Evolutionary conservation across 352 stramenopile genomes (phyloP).

Genomic region (Phytophthora chlamydospora): DNA sequence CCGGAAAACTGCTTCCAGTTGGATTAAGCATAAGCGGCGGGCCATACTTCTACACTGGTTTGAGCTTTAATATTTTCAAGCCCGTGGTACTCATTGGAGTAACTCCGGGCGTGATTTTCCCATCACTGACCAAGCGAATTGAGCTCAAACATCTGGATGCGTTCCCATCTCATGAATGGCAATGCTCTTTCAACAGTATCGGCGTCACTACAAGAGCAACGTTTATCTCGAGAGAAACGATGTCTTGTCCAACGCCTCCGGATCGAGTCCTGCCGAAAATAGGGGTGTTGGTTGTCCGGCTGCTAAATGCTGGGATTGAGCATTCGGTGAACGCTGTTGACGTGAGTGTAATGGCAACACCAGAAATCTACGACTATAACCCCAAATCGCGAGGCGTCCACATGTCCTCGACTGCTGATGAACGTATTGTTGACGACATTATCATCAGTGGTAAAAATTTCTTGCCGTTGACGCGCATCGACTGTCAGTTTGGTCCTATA

Average conservation of each 20-base stretch:
- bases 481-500: slow-evolving; percentile 40
- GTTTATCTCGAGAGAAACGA: slow-evolving; percentile 23
- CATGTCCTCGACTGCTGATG: not conserved
- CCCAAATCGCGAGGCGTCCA: slow-evolving; percentile 29
- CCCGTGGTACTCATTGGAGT: slow-evolving; percentile 24
- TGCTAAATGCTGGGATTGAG: slow-evolving; percentile 25
- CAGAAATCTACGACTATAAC: slow-evolving; percentile 40
- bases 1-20: slow-evolving; percentile 20
- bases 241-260: slow-evolving; percentile 30
- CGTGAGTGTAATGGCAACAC: slow-evolving; percentile 32
- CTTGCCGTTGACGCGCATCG: slow-evolving; percentile 39
- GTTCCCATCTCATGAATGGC: slow-evolving; percentile 28
- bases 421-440: slow-evolving; percentile 18
- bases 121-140: slow-evolving; percentile 26
- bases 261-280: slow-evolving; percentile 9
- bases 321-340: slow-evolving; percentile 35
- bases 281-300: slow-evolving; percentile 15
- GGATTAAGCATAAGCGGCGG: slow-evolving; percentile 37
- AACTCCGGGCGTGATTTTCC: slow-evolving; percentile 33
- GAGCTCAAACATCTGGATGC: slow-evolving; percentile 25
- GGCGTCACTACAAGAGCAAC: slow-evolving; percentile 35
- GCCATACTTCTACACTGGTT: slow-evolving; percentile 40
- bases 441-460: slow-evolving; percentile 56
- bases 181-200: slow-evolving; percentile 36
- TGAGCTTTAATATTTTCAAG: slow-evolving; percentile 37